phyloP scores from a whole-genome alignment of 305 asterid genomes.

The Fraxinus velutina region DNA sequence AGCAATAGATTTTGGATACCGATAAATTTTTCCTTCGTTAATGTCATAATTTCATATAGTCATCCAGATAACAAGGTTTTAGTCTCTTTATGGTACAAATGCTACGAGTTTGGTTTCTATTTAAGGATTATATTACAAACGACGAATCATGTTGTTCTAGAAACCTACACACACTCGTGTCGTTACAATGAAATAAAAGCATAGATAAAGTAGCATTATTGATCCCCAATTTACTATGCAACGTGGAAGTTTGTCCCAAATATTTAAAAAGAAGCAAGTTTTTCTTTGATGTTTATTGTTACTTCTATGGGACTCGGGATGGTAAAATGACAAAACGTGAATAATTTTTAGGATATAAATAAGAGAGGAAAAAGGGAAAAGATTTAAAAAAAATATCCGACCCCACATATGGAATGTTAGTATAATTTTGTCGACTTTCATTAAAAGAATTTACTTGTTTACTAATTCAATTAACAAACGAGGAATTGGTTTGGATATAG shows the following conservation, averaged over 20 bases:
- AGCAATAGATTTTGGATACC: background rate
- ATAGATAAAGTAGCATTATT: background rate
- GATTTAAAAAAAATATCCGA: no score
- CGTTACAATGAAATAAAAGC: background rate
- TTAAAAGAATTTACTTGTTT: background rate
- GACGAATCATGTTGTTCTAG: background rate
- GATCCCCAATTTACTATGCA: background rate
- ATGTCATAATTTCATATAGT: background rate
- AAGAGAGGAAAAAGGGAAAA: background rate
- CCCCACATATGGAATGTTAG: background rate
- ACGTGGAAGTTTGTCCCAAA: background rate
- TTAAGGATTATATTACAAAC: background rate
- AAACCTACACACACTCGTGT: background rate
- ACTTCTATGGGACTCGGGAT: background rate
- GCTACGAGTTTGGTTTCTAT: background rate
- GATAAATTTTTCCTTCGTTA: no score
- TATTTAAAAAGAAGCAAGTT: background rate
- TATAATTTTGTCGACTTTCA: background rate
- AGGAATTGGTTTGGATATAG: background rate
- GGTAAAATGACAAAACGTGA: background rate
- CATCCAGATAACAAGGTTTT: background rate
- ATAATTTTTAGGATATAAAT: no score
- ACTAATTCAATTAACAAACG: no score
- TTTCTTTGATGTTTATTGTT: background rate
- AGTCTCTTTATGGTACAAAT: background rate